Evolutionary conservation across 345 rosid species (phyloP).

Genomic region (Citrus inodora): DNA sequence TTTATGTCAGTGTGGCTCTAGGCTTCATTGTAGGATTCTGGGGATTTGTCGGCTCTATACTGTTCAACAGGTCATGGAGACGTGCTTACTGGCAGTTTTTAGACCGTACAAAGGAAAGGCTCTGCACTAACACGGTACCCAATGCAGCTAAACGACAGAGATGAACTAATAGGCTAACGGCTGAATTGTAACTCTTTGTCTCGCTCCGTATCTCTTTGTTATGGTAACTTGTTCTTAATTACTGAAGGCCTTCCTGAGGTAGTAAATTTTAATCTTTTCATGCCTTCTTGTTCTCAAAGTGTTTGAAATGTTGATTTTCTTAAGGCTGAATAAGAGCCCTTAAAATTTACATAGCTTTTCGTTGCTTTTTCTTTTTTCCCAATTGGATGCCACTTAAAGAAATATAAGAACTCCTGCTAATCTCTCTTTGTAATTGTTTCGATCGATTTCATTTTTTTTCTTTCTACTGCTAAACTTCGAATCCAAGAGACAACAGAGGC

Average conservation of each 20-base stretch:
- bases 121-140: neutral
- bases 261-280: neutral
- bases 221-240: neutral
- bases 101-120: neutral
- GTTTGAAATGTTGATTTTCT: neutral
- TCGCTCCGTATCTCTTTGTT: neutral
- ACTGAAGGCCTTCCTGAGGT: neutral
- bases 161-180: neutral
- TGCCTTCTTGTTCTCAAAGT: neutral
- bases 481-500: neutral
- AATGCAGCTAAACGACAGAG: neutral
- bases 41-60: neutral
- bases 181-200: neutral
- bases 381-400: no score
- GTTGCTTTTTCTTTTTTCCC: neutral
- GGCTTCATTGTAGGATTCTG: neutral
- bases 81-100: neutral
- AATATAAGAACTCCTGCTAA: no score
- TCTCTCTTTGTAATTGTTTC: no score
- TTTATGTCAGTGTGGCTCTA: neutral
- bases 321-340: neutral
- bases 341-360: neutral
- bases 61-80: conserved; percentile 16
- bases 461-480: neutral
- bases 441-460: neutral